Conservation (phyloP, 2,329 filamentous ascomycete genomes). For the Hypoxylon sp. region DNA sequence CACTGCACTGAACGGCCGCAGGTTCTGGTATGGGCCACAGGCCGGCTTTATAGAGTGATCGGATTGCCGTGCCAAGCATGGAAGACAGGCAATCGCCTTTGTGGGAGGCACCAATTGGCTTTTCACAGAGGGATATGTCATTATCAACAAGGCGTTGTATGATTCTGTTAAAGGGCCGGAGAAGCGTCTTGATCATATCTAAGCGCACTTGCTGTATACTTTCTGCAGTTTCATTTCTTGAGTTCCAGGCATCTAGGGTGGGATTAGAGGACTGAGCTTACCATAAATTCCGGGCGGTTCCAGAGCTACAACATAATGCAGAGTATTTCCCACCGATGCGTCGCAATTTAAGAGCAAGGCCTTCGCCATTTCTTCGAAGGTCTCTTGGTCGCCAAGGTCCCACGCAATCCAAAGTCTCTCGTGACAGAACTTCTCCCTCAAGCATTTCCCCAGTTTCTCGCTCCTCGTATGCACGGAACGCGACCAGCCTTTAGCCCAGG, state of each 20-base stretch:
- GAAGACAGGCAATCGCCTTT: slow-evolving; percentile 20
- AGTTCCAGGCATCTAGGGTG: slow-evolving; percentile 14
- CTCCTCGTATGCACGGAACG: slow-evolving; percentile 30
- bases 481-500: slow-evolving; percentile 46
- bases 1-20: slow-evolving; percentile 21
- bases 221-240: slow-evolving; percentile 21
- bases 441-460: slow-evolving; percentile 29
- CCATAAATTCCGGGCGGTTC: slow-evolving; percentile 45
- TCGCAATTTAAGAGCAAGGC: slow-evolving; percentile 33
- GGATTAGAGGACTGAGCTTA: slow-evolving; percentile 26
- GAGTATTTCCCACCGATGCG: slow-evolving; percentile 13
- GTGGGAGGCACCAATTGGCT: background rate
- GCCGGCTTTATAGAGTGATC: slow-evolving; percentile 31
- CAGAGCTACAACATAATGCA: slow-evolving; percentile 33
- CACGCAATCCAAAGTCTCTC: slow-evolving; percentile 44
- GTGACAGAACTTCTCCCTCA: slow-evolving; percentile 36
- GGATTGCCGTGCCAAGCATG: slow-evolving; percentile 41
- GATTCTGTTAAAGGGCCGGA: slow-evolving; percentile 29
- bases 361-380: slow-evolving; percentile 36
- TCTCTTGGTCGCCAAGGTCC: slow-evolving; percentile 39
- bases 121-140: slow-evolving; percentile 15
- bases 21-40: slow-evolving; percentile 43
- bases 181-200: slow-evolving; percentile 33
- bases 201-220: slow-evolving; percentile 36
- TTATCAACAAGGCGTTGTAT: slow-evolving; percentile 33